Conservation (phyloP, 345 rosid genomes). For the Stellera chamaejasme region DNA sequence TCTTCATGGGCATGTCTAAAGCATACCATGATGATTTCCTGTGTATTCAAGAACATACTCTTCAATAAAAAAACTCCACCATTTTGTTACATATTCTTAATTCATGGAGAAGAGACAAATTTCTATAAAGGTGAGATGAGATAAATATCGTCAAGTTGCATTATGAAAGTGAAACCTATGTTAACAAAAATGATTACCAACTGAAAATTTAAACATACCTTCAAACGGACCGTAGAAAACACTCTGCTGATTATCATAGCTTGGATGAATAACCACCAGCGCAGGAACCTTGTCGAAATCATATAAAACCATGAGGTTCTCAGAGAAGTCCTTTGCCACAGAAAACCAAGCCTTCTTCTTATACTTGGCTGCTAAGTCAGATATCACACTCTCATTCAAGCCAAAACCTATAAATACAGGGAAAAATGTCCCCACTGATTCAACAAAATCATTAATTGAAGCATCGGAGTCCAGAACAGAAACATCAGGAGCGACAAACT, state of each 20-base stretch:
- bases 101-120: no score
- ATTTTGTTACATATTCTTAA: no score
- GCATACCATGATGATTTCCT: no score
- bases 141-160: no score
- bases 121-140: no score
- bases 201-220: constrained; percentile 32
- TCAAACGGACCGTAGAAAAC: constrained; percentile 90
- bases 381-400: constrained; percentile 43
- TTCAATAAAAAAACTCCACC: no score
- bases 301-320: constrained; percentile 53
- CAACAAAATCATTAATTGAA: constrained; percentile 51
- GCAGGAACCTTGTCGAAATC: constrained; percentile 87
- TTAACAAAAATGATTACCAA: background rate
- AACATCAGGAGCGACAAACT: constrained; percentile 90
- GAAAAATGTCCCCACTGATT: constrained; percentile 61
- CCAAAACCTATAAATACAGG: constrained; percentile 81
- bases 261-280: constrained; percentile 56
- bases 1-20: no score
- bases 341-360: constrained; percentile 97
- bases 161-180: no score
- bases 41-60: no score
- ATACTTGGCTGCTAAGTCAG: constrained; percentile 49
- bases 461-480: constrained; percentile 60
- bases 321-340: constrained; percentile 71
- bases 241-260: constrained; percentile 41